Evolutionary conservation across 441 rosid genomes (phyloP).

Genomic region (Mallotus repandus): DNA sequence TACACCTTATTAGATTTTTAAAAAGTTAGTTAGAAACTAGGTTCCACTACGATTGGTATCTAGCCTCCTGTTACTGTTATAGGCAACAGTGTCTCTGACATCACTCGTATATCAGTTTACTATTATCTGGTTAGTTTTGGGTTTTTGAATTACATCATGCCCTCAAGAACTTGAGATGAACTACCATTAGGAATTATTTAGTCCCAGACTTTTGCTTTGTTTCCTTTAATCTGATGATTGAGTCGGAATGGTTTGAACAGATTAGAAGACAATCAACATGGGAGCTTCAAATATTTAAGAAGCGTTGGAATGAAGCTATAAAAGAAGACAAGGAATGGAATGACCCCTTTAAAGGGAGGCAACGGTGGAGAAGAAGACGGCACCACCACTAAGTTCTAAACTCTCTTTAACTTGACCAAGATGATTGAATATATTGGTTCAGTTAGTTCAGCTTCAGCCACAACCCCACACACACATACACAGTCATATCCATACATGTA

Average conservation of each 20-base stretch:
- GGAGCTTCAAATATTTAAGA: slow-evolving; percentile 72
- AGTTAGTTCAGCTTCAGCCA: slow-evolving; percentile 11
- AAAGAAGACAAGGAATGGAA: slow-evolving; percentile 65
- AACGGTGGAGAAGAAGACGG: slow-evolving; percentile 30
- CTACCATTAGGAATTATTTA: background rate
- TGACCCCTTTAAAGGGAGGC: slow-evolving; percentile 52
- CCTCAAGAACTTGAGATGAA: background rate
- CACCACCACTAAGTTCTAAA: slow-evolving; percentile 14
- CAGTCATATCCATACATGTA: slow-evolving; percentile 31
- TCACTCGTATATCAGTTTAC: background rate
- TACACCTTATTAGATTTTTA: background rate
- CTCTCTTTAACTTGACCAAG: background rate
- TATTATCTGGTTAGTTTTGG: background rate
- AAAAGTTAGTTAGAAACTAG: background rate
- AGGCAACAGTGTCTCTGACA: background rate
- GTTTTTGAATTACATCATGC: too few relatives aligned
- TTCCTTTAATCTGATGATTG: background rate
- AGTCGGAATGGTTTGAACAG: slow-evolving; percentile 33
- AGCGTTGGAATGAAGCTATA: slow-evolving; percentile 73
- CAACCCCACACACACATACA: background rate
- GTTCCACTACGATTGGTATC: background rate
- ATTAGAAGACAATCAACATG: slow-evolving; percentile 82
- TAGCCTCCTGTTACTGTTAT: background rate
- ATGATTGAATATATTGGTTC: background rate
- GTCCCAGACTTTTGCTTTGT: background rate